Base-by-base conservation (phyloP, 2,329 filamentous ascomycete genomes). In the Fusarium virguliforme region DNA sequence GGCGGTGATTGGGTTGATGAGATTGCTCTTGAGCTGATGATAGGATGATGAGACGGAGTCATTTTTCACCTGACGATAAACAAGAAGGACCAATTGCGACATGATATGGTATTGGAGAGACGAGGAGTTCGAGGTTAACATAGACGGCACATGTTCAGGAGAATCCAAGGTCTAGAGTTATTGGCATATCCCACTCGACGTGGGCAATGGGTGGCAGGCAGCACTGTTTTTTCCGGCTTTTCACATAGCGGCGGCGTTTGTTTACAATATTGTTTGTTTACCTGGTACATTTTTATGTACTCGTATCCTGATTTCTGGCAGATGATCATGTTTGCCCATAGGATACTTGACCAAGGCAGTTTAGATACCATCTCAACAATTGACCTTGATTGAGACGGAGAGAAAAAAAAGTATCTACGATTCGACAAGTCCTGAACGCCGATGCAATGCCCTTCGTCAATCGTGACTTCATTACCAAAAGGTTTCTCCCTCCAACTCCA, bases 1-100 rank as follows among this genome's bases (percentile, higher is more conserved):
- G 81, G 81, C 6, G 81, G 81, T 3, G 79, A 74, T 10, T 82
- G 81, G 81, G 68, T 82, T 5, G 81, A 83, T 28, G 80, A 83
- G 18, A 66, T 80, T n/a, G 79, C 76, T 1, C 62, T 75, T 6
- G 80, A 81, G 28, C 54, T 81, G 4, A 74, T 76, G 71, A 73
- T 77, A 58, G 76, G 55, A 70, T 48, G 62, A 67, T 28, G 34
- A 67, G 12, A 64, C 37, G n/a, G 26, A 48, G 55, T 6, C 24
- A 48, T 61, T 72, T 71, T 43, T 63, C 46, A 34, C 34, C 6
- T 37, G 46, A 32, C 8, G 22, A 41, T 13, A 57, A 3, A 40
- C 28, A 62, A 55, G 24, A n/a, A 32, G 10, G 35, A 22, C 40
- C 12, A 35, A 61, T 22, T 35, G 58, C 30, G 28, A 18, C 7